A percentile compares a stretch with the other conserved stretches of the same genome.
Evolutionary conservation across 148 eudicot species (phyloP).

Genomic region (Silene uniflora): DNA sequence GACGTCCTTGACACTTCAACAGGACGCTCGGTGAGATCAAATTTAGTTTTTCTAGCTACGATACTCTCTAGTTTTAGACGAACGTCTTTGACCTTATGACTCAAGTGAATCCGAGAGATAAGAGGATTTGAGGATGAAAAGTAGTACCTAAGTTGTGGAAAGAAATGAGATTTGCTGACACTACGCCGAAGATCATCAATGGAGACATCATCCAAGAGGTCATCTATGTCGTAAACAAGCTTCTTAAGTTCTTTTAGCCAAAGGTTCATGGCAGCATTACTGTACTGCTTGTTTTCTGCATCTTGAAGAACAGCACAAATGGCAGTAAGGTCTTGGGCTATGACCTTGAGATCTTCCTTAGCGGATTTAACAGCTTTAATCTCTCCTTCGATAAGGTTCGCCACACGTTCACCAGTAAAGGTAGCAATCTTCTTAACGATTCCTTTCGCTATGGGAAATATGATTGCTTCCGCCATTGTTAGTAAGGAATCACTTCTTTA

Average conservation of each 20-base stretch:
- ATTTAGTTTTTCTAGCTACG: conserved; percentile 12
- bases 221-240: conserved; percentile 29
- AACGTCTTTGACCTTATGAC: conserved; percentile 19
- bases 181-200: conserved; percentile 19
- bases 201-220: conserved; percentile 28
- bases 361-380: neutral
- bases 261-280: conserved; percentile 9
- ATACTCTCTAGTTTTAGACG: conserved; percentile 14
- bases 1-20: neutral
- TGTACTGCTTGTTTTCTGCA: conserved; percentile 26
- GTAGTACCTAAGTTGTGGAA: conserved; percentile 7
- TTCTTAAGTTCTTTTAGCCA: conserved; percentile 32
- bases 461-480: conserved; percentile 14
- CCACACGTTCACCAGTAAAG: conserved; percentile 9
- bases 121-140: conserved; percentile 12
- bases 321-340: conserved; percentile 1
- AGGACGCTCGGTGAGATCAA: conserved; percentile 23
- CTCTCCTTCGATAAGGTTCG: neutral
- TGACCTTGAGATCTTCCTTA: conserved; percentile 23
- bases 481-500: too few species aligned
- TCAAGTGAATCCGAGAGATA: neutral
- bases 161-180: neutral
- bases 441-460: conserved; percentile 6
- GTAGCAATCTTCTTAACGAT: conserved; percentile 17
- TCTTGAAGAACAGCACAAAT: neutral